phyloP scores from a whole-genome alignment of 345 rosid species.

The Syzygium aromaticum region DNA sequence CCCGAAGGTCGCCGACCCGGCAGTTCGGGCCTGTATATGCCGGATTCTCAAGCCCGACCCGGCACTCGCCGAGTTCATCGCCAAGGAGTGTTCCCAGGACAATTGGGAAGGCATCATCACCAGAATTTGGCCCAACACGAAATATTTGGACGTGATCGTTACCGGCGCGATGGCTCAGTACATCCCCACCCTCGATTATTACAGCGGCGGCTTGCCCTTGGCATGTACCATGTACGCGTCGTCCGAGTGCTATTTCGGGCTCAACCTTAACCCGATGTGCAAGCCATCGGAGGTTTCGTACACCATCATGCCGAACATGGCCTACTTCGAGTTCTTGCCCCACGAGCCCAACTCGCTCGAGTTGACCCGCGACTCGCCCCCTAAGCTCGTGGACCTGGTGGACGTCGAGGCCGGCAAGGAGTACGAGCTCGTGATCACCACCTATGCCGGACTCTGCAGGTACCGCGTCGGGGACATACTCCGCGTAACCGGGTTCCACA shows the following conservation, averaged over 20 bases:
- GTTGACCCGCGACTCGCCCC: conserved; percentile 16
- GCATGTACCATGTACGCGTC: conserved; percentile 98
- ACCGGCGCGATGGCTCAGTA: conserved; percentile 99
- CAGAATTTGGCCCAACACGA: conserved; percentile 83
- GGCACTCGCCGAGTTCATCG: conserved; percentile 44
- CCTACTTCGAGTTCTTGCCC: conserved; percentile 85
- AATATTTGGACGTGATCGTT: conserved; percentile 84
- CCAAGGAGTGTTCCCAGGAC: conserved; percentile 34
- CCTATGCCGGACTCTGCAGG: conserved; percentile 75
- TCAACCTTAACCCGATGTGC: conserved; percentile 82
- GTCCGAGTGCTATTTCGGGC: conserved; percentile 88
- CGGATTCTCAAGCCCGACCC: conserved; percentile 45
- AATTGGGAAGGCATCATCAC: conserved; percentile 75
- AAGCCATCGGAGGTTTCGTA: conserved; percentile 81
- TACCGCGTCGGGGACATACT: conserved; percentile 96
- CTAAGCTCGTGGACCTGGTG: conserved; percentile 48
- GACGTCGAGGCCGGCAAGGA: conserved; percentile 81
- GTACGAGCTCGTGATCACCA: conserved; percentile 83
- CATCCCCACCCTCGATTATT: conserved; percentile 86
- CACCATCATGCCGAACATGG: conserved; percentile 96
- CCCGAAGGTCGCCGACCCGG: conserved; percentile 37
- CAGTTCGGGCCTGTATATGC: conserved; percentile 31
- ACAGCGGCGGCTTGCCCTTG: conserved; percentile 71
- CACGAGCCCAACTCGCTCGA: conserved; percentile 25
- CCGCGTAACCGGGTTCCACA: conserved; percentile 83